Conservation (phyloP, 257 asterid species). For the Nicotiana benthamiana region DNA sequence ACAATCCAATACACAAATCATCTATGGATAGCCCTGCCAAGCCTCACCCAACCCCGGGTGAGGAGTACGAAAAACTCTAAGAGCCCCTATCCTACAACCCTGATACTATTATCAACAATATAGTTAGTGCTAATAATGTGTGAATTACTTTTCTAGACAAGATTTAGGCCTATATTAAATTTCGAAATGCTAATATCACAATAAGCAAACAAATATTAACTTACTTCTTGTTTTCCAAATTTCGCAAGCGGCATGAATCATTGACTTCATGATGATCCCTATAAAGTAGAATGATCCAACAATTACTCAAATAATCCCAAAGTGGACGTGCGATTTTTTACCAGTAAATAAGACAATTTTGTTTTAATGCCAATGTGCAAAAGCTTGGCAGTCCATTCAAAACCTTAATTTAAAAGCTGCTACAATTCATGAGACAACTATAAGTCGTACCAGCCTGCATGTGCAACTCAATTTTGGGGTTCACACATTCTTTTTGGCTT, state of each 20-base stretch:
- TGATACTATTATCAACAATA: neutral
- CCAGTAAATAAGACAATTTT: neutral
- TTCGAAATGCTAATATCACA: neutral
- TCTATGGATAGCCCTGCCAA: too few species aligned
- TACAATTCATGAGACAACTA: too few species aligned
- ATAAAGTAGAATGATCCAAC: neutral
- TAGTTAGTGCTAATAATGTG: neutral
- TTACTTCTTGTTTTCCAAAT: neutral
- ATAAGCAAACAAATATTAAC: neutral
- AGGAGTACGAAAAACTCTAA: too few species aligned
- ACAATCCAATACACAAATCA: too few species aligned
- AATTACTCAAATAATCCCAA: neutral
- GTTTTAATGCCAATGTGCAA: neutral
- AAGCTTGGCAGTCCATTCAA: too few species aligned
- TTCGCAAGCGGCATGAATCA: neutral
- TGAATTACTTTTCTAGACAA: neutral
- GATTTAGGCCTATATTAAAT: neutral
- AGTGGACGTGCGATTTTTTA: neutral
- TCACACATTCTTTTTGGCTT: too few species aligned
- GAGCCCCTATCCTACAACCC: too few species aligned
- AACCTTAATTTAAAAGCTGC: too few species aligned
- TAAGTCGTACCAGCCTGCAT: too few species aligned
- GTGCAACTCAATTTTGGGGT: too few species aligned
- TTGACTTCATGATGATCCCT: neutral
- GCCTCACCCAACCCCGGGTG: too few species aligned